Conservation (phyloP, 768 basidiomycete species). For the Mycena rosella region DNA sequence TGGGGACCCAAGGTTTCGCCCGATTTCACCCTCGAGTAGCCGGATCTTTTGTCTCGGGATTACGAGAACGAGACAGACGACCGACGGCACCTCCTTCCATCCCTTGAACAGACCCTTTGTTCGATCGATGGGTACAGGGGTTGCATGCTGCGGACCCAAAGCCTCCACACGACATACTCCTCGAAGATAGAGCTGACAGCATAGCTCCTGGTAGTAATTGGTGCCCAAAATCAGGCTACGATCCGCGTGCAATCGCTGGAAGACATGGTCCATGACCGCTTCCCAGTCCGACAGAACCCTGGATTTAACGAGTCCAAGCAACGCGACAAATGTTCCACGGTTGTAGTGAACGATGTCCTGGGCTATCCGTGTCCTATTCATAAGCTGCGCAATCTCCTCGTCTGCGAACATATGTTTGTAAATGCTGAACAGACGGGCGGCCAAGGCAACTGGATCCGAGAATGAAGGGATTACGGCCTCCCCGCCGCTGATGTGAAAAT, state of each 20-base stretch:
- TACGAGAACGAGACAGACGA: constrained; percentile 51
- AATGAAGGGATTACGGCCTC: constrained; percentile 12
- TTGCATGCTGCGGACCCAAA: constrained; percentile 1
- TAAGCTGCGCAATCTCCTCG: constrained; percentile 11
- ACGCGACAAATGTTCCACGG: constrained; percentile 47
- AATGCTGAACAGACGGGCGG: constrained; percentile 7
- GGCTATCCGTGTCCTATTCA: not conserved
- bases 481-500: not conserved
- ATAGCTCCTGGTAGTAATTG: constrained; percentile 54
- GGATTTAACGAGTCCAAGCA: constrained; percentile 45
- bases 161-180: constrained; percentile 39
- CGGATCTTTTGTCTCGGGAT: constrained; percentile 50
- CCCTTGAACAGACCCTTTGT: constrained; percentile 43
- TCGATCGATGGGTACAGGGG: not conserved
- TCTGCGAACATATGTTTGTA: constrained; percentile 23
- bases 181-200: constrained; percentile 50
- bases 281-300: constrained; percentile 44
- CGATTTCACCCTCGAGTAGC: constrained; percentile 41
- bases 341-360: constrained; percentile 45
- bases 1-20: constrained; percentile 40
- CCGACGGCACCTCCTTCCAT: constrained; percentile 51
- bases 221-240: constrained; percentile 44
- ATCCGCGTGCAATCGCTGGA: constrained; percentile 40
- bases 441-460: not conserved
- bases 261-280: constrained; percentile 45